Evolutionary conservation across 2,329 filamentous ascomycete species (phyloP).

Genomic region (Alternaria angustiovoidea): DNA sequence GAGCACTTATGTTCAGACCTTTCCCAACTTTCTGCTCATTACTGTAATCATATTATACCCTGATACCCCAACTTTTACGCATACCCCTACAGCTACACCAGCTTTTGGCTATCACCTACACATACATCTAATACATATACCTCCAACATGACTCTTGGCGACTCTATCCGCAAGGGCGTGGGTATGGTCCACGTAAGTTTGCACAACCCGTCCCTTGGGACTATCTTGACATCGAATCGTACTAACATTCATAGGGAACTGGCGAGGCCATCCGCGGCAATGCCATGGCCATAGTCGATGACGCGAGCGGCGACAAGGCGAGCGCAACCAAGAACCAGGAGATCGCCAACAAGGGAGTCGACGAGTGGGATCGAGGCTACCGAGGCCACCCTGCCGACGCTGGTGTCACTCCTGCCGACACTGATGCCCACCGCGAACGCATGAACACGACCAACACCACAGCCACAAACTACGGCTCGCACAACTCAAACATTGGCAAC

Average conservation of each 20-base stretch:
- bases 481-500: conserved; percentile 42
- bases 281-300: conserved; percentile 47
- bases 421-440: conserved; percentile 34
- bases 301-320: conserved; percentile 40
- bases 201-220: neutral
- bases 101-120: neutral
- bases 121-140: neutral
- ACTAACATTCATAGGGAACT: conserved; percentile 40
- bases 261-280: conserved; percentile 52
- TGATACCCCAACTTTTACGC: conserved; percentile 8
- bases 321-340: conserved; percentile 41
- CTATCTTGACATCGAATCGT: neutral
- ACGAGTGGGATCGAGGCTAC: conserved; percentile 47
- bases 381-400: conserved; percentile 42
- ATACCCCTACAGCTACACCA: conserved; percentile 2
- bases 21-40: neutral
- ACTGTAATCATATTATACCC: neutral
- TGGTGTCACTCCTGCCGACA: conserved; percentile 37
- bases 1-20: conserved; percentile 8
- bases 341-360: conserved; percentile 43
- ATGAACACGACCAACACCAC: conserved; percentile 29
- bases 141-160: conserved; percentile 39
- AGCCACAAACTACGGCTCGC: conserved; percentile 44
- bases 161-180: conserved; percentile 45
- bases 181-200: conserved; percentile 46